Percentiles rank a stretch among this genome's conserved stretches.
These are phyloP conservation scores for Aegilops bicornis DNA, from an alignment of 176 grass and related monocot genomes.

Conservation along the genomic window DNA sequence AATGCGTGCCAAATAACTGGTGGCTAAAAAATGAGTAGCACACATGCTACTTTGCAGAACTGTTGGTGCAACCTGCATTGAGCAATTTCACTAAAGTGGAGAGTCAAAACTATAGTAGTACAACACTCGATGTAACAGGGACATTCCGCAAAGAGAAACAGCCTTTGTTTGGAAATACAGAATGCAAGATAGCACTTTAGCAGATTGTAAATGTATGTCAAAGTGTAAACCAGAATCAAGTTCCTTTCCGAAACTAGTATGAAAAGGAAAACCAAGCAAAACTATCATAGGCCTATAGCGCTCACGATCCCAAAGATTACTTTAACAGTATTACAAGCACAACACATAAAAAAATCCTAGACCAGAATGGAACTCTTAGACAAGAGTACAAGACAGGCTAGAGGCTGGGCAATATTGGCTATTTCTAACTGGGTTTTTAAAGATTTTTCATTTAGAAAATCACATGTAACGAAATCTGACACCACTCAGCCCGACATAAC, in stretches of 20 bases:
- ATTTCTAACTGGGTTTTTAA: conserved; percentile 2
- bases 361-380: not conserved
- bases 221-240: not conserved
- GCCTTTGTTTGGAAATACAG: not conserved
- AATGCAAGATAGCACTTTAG: not conserved
- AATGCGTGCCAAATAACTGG: not conserved
- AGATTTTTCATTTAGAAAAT: not conserved
- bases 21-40: not conserved
- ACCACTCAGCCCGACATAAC: not conserved
- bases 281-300: not conserved
- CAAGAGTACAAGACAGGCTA: not conserved
- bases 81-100: conserved; percentile 1
- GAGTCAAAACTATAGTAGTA: not conserved
- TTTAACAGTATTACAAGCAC: not conserved
- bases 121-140: not conserved
- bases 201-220: not conserved
- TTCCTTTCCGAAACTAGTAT: not conserved
- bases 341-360: not conserved
- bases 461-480: not conserved
- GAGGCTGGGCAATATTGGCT: not conserved
- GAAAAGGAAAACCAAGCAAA: not conserved
- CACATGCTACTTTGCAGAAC: not conserved
- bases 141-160: not conserved
- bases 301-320: not conserved
- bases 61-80: not conserved